A percentile compares a stretch with the other conserved stretches of the same genome.
Conservation (phyloP, 2,329 filamentous ascomycete genomes). For the Scedosporium dehoogii region DNA sequence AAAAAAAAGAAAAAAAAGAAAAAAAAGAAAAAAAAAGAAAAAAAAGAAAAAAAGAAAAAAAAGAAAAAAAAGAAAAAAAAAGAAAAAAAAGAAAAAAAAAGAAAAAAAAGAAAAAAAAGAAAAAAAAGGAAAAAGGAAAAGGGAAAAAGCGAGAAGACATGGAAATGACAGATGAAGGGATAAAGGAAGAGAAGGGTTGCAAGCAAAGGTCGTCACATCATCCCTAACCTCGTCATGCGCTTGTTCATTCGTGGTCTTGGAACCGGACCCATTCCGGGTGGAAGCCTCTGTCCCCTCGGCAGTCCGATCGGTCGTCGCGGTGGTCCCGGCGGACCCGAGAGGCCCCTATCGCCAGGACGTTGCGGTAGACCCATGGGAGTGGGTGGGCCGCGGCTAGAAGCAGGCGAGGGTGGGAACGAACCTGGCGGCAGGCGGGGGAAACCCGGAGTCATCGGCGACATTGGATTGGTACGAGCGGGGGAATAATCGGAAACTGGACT, state of each 20-base stretch:
- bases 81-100: no score
- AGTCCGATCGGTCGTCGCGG: slow-evolving; percentile 8
- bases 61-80: no score
- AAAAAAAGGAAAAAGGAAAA: no score
- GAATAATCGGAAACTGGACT: slow-evolving; percentile 3
- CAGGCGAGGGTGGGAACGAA: slow-evolving; percentile 4
- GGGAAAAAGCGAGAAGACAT: background rate
- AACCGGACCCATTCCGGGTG: slow-evolving; percentile 24
- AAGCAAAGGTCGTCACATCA: slow-evolving; percentile 30
- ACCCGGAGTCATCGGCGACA: slow-evolving; percentile 10
- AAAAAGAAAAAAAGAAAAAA: no score
- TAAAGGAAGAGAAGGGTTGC: background rate
- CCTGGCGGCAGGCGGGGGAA: slow-evolving; percentile 8
- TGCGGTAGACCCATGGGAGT: slow-evolving; percentile 10
- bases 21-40: no score
- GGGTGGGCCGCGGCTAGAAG: slow-evolving; percentile 7
- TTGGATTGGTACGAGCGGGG: slow-evolving; percentile 1
- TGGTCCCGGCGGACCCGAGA: slow-evolving; percentile 11
- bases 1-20: no score
- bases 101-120: no score
- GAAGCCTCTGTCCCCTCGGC: slow-evolving; percentile 11
- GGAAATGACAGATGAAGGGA: background rate
- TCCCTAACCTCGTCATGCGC: slow-evolving; percentile 50
- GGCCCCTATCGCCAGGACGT: slow-evolving; percentile 14
- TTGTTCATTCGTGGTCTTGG: slow-evolving; percentile 42